Evolutionary conservation across 1,284 basidiomycete genomes (phyloP).

Genomic region (Peniophora sp.): DNA sequence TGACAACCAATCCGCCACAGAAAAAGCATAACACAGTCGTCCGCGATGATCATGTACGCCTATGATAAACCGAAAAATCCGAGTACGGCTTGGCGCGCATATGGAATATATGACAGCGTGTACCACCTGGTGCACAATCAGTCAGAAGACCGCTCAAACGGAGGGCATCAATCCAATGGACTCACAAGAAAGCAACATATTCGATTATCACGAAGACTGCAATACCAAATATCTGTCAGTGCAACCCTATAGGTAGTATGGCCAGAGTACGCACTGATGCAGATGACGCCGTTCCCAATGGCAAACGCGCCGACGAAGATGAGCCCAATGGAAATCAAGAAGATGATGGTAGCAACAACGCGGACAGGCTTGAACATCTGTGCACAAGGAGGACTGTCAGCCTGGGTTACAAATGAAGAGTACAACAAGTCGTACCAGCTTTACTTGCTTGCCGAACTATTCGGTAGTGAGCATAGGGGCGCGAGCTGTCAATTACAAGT

Average conservation of each 20-base stretch:
- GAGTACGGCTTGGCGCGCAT: conserved; percentile 68
- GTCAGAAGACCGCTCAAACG: neutral
- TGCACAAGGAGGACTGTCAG: conserved; percentile 3
- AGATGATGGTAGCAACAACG: conserved; percentile 74
- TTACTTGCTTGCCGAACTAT: conserved; percentile 73
- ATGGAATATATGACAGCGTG: conserved; percentile 79
- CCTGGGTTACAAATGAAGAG: neutral
- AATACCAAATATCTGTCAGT: neutral
- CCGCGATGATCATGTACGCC: neutral
- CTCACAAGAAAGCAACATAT: conserved; percentile 29
- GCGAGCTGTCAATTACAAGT: conserved; percentile 1
- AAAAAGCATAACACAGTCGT: neutral
- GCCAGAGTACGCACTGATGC: conserved; percentile 26
- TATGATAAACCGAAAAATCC: conserved; percentile 52
- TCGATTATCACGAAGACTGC: conserved; percentile 16
- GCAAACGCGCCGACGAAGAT: conserved; percentile 81
- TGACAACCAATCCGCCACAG: neutral
- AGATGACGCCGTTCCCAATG: conserved; percentile 42
- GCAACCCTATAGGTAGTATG: neutral
- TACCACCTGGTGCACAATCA: conserved; percentile 51
- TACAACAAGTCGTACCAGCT: conserved; percentile 46
- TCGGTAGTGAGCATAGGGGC: neutral
- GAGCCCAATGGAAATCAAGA: conserved; percentile 70
- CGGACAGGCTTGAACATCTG: conserved; percentile 94
- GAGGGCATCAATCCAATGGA: conserved; percentile 19